Base-by-base conservation (phyloP, 345 rosid genomes). In the Aquilaria yunnanensis region DNA sequence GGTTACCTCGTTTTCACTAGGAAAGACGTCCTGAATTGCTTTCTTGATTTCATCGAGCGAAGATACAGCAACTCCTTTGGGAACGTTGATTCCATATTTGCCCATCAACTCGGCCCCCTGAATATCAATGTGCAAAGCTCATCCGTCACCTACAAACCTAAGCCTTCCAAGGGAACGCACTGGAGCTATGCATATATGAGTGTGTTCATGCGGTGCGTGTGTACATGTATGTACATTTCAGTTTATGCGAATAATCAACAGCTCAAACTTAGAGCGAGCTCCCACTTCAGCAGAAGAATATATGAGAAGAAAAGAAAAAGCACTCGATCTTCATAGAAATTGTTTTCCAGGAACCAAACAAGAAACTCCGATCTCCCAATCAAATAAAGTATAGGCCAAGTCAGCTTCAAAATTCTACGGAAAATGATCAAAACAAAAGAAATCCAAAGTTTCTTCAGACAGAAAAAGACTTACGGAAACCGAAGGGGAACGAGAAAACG, bases 91-190 rank as follows among this genome's bases (percentile, higher is more conserved):
- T 33, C 97, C 99, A n/a, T 78, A 85, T 73, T 88, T 90, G 41
- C 88, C 69, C 99, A 94, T 94, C 78, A 94, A 75, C 66, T 85
- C 96, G 61, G 96, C 97, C 64, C 99, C 99, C 97, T 94, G 59
- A 49, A 49, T 63, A 46, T 30, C 37, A 49, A 32, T 33, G 31
- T 33, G 3, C 67, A 54, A 57, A 62, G 53, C 14, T 9, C 47
- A 34, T 65, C 62, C 60, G 31, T 57, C 52, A 49, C 3, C 54
- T 37, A 37, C 43, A 37, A 37, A 37, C 8, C 5, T 9, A 37
- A 5, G 8, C 43, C 43, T 37, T 37, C 43, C 43, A 37, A 37
- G 43, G 43, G 43, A 37, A 37, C 43, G 43, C 43, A 37, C 43
- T 37, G 43, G 6, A 37, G 43, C 5, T 37, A 37, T 37, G 43